phyloP scores from a whole-genome alignment of 805 yeast species.

The Candida golubevii region DNA sequence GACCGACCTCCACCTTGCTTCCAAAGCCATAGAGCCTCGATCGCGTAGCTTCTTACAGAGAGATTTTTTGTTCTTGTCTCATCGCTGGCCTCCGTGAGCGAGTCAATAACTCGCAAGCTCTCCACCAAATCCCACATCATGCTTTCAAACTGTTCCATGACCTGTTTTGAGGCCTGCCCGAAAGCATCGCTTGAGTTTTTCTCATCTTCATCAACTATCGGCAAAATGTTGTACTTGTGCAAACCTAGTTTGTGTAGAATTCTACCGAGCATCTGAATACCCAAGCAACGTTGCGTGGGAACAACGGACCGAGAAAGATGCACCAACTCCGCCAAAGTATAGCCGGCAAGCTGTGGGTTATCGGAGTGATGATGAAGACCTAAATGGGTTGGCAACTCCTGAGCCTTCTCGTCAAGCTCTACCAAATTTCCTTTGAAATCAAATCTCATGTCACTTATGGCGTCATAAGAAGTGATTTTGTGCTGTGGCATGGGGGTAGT shows the following conservation, averaged over 20 bases:
- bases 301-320: constrained; percentile 74
- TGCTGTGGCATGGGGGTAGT: constrained; percentile 51
- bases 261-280: constrained; percentile 84
- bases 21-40: constrained; percentile 92
- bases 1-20: constrained; percentile 46
- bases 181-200: constrained; percentile 31
- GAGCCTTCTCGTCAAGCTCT: constrained; percentile 32
- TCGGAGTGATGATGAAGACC: constrained; percentile 93
- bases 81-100: constrained; percentile 64
- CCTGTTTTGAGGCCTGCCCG: constrained; percentile 33
- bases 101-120: constrained; percentile 57
- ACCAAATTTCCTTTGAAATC: constrained; percentile 83
- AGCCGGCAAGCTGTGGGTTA: constrained; percentile 87
- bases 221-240: constrained; percentile 50
- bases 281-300: constrained; percentile 81
- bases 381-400: constrained; percentile 45
- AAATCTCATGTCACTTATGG: constrained; percentile 72
- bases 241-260: constrained; percentile 75
- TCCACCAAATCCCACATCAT: constrained; percentile 71
- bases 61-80: constrained; percentile 59
- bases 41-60: constrained; percentile 76
- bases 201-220: constrained; percentile 35
- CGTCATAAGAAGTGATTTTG: constrained; percentile 41
- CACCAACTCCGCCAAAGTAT: constrained; percentile 77
- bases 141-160: constrained; percentile 40